A percentile compares a stretch with the other conserved stretches of the same genome.
These are phyloP conservation scores for Discostella pseudostelligera DNA, from an alignment of 108 stramenopile species.

Conservation along the genomic window DNA sequence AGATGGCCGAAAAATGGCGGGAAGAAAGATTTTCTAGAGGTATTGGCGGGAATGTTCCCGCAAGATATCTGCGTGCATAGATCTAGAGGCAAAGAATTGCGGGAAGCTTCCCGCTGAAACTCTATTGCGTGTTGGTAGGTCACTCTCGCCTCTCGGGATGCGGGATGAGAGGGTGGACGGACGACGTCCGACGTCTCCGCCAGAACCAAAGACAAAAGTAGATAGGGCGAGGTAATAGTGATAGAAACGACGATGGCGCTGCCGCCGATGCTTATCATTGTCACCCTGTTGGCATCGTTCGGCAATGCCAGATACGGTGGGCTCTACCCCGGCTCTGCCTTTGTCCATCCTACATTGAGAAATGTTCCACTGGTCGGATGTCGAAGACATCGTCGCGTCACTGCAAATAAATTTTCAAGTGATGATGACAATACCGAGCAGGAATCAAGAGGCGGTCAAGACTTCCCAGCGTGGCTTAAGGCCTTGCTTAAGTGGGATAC, in stretches of 20 bases:
- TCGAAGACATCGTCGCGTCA: constrained; percentile 6
- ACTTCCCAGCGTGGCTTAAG: constrained; percentile 16
- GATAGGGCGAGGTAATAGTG: too few species aligned
- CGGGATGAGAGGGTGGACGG: too few species aligned
- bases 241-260: not conserved
- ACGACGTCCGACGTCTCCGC: too few species aligned
- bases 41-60: too few species aligned
- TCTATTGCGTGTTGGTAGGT: too few species aligned
- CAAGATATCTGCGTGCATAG: too few species aligned
- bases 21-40: too few species aligned
- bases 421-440: not conserved
- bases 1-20: too few species aligned
- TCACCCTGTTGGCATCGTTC: not conserved
- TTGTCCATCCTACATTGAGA: constrained; percentile 6
- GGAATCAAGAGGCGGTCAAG: not conserved
- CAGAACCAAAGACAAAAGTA: too few species aligned
- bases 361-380: not conserved
- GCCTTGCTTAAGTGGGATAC: constrained; percentile 12
- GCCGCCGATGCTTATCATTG: not conserved
- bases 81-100: too few species aligned
- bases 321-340: constrained; percentile 1
- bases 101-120: too few species aligned
- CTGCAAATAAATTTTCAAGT: not conserved
- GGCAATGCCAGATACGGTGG: not conserved
- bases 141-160: too few species aligned